A percentile compares a stretch with the other conserved stretches of the same genome.
Conservation (phyloP, 768 basidiomycete genomes). For the Psilocybe tampanensis region DNA sequence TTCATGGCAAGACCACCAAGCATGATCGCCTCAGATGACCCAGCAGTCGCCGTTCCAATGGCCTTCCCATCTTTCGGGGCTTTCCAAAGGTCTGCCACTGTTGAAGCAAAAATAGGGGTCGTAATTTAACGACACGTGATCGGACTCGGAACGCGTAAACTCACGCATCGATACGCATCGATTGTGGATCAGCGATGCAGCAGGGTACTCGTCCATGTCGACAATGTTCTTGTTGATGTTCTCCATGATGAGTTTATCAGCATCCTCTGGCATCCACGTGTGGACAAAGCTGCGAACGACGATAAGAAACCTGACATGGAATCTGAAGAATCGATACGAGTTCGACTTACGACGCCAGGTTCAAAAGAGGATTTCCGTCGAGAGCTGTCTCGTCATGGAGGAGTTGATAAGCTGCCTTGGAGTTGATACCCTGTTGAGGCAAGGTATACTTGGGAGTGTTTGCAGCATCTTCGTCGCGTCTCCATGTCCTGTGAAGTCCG, state of each 20-base stretch:
- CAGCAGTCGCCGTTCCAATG: conserved; percentile 66
- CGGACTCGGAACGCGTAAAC: conserved; percentile 14
- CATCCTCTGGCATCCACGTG: conserved; percentile 63
- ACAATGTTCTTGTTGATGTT: conserved; percentile 68
- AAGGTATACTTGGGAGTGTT: conserved; percentile 47
- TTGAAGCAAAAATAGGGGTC: conserved; percentile 1
- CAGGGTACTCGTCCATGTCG: conserved; percentile 70
- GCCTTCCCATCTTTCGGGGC: conserved; percentile 57
- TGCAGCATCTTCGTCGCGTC: conserved; percentile 42
- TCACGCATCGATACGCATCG: conserved; percentile 57
- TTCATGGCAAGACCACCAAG: conserved; percentile 73
- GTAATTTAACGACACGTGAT: background rate
- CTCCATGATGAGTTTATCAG: conserved; percentile 58
- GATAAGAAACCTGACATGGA: background rate
- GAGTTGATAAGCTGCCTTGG: conserved; percentile 49
- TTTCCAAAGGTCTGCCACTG: conserved; percentile 64
- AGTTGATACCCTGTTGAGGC: conserved; percentile 44
- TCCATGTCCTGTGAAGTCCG: conserved; percentile 35
- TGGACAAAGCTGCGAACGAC: conserved; percentile 41
- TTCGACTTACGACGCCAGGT: conserved; percentile 61
- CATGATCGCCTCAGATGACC: conserved; percentile 70
- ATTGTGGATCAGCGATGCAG: conserved; percentile 52
- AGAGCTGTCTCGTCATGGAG: conserved; percentile 58
- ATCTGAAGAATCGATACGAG: background rate
- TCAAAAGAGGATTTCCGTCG: conserved; percentile 60